Conservation (phyloP, 1,284 basidiomycete species). For the Austroboletus novae-zelandiae region DNA sequence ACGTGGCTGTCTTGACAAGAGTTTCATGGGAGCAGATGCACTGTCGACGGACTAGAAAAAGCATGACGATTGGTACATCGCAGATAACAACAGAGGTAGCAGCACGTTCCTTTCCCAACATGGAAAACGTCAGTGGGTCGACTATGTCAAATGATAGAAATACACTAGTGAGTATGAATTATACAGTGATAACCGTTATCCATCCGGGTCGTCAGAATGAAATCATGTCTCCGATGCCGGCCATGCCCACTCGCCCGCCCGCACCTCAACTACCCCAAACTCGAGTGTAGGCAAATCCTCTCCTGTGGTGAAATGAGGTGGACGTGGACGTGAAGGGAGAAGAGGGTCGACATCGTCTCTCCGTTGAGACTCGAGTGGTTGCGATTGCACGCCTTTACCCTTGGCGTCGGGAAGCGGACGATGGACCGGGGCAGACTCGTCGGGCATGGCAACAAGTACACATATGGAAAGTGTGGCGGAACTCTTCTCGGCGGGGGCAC, state of each 20-base stretch:
- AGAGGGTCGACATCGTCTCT: conserved; percentile 1
- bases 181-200: no score
- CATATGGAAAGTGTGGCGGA: conserved; percentile 38
- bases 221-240: not conserved
- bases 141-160: no score
- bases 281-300: conserved; percentile 15
- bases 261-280: conserved; percentile 19
- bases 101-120: no score
- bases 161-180: no score
- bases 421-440: conserved; percentile 13
- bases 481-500: not conserved
- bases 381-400: conserved; percentile 16
- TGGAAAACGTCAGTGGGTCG: no score
- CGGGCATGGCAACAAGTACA: conserved; percentile 64
- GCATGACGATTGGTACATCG: no score
- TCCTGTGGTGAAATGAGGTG: not conserved
- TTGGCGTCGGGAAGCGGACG: conserved; percentile 8
- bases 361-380: not conserved
- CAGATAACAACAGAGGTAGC: no score
- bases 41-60: no score
- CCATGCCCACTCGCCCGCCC: conserved; percentile 8
- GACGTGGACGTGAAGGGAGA: not conserved
- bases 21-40: no score
- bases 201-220: not conserved
- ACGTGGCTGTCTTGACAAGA: no score